These are phyloP conservation scores for Pichia sp. DNA, from an alignment of 1,139 yeast species.

Conservation along the genomic window DNA sequence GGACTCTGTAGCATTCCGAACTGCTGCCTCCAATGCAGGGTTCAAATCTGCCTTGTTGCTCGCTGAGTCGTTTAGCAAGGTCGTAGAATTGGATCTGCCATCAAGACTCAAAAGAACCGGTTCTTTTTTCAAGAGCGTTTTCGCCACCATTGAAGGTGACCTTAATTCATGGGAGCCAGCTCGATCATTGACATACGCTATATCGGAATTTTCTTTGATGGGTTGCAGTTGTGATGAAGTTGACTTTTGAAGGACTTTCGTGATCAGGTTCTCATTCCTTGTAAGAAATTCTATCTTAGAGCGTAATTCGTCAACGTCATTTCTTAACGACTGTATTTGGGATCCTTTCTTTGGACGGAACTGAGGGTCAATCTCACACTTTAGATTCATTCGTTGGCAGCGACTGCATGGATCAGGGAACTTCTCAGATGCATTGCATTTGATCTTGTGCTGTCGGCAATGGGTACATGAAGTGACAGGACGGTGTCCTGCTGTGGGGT, in stretches of 20 bases:
- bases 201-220: slow-evolving; percentile 1
- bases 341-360: slow-evolving; percentile 90
- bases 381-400: slow-evolving; percentile 73
- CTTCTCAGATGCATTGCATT: slow-evolving; percentile 84
- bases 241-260: slow-evolving; percentile 50
- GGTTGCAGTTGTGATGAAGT: slow-evolving; percentile 4
- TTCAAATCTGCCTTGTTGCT: slow-evolving; percentile 31
- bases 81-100: slow-evolving; percentile 29
- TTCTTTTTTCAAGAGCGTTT: slow-evolving; percentile 29
- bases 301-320: slow-evolving; percentile 78
- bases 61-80: slow-evolving; percentile 37
- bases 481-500: slow-evolving; percentile 50
- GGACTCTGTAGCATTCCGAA: slow-evolving; percentile 20
- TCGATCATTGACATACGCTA: not conserved
- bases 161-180: not conserved
- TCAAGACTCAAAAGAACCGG: slow-evolving; percentile 26
- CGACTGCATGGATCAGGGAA: slow-evolving; percentile 81
- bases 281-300: slow-evolving; percentile 73
- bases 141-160: slow-evolving; percentile 22
- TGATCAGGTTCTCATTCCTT: slow-evolving; percentile 62
- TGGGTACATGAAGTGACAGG: slow-evolving; percentile 93
- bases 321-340: slow-evolving; percentile 76
- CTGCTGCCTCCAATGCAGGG: slow-evolving; percentile 24
- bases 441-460: slow-evolving; percentile 91
- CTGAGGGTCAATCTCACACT: slow-evolving; percentile 87